Conservation (phyloP, 2,329 filamentous ascomycete genomes). For the Fusarium sp. region DNA sequence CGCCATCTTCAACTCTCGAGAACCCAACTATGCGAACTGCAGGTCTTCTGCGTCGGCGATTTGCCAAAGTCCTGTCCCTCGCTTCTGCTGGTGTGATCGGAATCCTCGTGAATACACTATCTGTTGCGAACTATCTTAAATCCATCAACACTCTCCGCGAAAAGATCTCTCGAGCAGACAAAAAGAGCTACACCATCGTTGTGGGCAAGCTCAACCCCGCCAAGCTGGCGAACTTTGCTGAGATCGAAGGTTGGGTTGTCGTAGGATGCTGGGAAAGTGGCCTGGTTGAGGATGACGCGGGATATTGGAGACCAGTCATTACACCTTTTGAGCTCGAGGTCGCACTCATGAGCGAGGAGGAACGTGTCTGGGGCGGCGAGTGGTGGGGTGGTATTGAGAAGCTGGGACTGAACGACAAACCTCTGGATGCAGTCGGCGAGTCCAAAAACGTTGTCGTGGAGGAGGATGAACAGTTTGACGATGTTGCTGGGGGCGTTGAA, state of each 20-base stretch:
- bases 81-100: constrained; percentile 87
- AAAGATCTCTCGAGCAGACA: constrained; percentile 82
- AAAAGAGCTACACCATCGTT: constrained; percentile 96
- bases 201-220: constrained; percentile 96
- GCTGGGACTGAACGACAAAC: constrained; percentile 62
- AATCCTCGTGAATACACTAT: constrained; percentile 95
- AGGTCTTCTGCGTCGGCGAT: constrained; percentile 81
- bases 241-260: constrained; percentile 96
- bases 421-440: constrained; percentile 39
- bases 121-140: constrained; percentile 88
- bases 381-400: constrained; percentile 91
- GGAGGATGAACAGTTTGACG: constrained; percentile 44
- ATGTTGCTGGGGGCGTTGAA: constrained; percentile 62
- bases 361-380: constrained; percentile 85
- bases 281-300: constrained; percentile 83
- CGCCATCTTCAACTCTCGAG: constrained; percentile 68
- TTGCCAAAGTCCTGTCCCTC: constrained; percentile 85
- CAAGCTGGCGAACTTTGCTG: constrained; percentile 95
- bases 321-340: constrained; percentile 95
- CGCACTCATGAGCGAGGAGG: constrained; percentile 79
- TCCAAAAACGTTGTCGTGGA: constrained; percentile 21
- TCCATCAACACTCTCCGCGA: constrained; percentile 80
- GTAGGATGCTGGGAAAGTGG: constrained; percentile 99
- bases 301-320: constrained; percentile 89
- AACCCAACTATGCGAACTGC: constrained; percentile 61